Evolutionary conservation across 306 rosid genomes (phyloP), one percentile per base, ranked within the genome.

Genomic region (Fagus sylvatica): DNA sequence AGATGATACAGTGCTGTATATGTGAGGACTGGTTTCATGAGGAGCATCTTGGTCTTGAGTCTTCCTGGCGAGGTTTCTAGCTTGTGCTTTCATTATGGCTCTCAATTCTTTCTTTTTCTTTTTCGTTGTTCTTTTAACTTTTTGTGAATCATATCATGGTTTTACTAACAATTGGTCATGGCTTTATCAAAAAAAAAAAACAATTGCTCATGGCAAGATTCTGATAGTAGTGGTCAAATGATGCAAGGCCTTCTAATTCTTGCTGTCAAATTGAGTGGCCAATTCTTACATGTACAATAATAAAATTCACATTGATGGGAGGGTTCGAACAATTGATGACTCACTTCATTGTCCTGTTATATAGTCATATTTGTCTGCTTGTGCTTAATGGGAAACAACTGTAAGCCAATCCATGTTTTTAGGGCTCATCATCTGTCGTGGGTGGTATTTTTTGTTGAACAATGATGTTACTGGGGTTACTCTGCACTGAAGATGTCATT

Each of bases 21-120:
- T 96, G 99, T 67, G 99, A 96, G 86, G 99, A 96, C 84, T 96
- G 99, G 99, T 96, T 91, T 86, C 99, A 96, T 48, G 99, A 93
- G 82, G 98, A 96, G 81, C 99, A 96, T 88, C 87, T 96, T 28
- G 94, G 97, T 70, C 91, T 96, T 64, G 89, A 80, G 60, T 81
- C 96, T 75, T 80, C 90, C 80, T n/a, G 90, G 83, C 60, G 99
- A 96, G 99, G 99, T 96, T 78, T 55, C 91, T 86, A 71, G 39
- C 76, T 60, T 74, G 64, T 37, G 70, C 8, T 77, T n/a, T 73
- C 49, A 64, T 12, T 9, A 53, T 59, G 41, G 69, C 71, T 43
- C 75, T 62, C n/a, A 43, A 53, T 64, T 68, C 67, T 46, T 10
- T 67, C 17, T 64, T 28, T 19, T 46, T 19, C 76, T 48, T 75